Evolutionary conservation across 805 yeast genomes (phyloP).

Genomic region (Hanseniaspora jakobsenii): DNA sequence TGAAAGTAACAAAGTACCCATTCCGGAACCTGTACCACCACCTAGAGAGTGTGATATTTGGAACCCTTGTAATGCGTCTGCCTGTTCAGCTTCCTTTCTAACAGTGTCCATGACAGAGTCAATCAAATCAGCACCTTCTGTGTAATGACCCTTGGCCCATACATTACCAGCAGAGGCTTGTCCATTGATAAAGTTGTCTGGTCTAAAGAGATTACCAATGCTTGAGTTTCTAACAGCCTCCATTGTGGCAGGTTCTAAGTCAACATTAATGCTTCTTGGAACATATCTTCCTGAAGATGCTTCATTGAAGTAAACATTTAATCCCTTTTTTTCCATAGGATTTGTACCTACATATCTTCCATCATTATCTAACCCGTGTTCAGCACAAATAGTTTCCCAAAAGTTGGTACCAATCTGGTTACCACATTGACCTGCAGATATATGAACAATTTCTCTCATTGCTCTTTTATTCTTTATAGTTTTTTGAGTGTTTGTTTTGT

Average conservation of each 20-base stretch:
- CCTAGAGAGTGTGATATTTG: slow-evolving; percentile 75
- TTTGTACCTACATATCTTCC: slow-evolving; percentile 58
- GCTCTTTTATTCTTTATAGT: slow-evolving; percentile 18
- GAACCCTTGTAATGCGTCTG: slow-evolving; percentile 90
- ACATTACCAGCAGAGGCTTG: slow-evolving; percentile 90
- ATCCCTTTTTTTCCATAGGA: slow-evolving; percentile 43
- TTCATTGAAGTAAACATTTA: slow-evolving; percentile 79
- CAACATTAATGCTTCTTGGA: slow-evolving; percentile 85
- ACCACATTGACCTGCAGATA: slow-evolving; percentile 98
- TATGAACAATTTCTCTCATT: slow-evolving; percentile 54
- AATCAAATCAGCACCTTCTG: slow-evolving; percentile 90
- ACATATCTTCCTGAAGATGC: slow-evolving; percentile 81
- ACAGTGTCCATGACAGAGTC: slow-evolving; percentile 81
- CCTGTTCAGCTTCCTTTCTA: slow-evolving; percentile 86
- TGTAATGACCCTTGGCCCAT: slow-evolving; percentile 95
- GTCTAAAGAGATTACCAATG: slow-evolving; percentile 81
- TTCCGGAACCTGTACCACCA: slow-evolving; percentile 95
- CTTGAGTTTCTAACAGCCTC: slow-evolving; percentile 69
- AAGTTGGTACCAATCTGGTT: slow-evolving; percentile 94
- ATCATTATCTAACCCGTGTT: slow-evolving; percentile 65
- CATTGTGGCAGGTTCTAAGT: slow-evolving; percentile 88
- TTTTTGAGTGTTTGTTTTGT: no score
- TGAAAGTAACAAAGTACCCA: slow-evolving; percentile 80
- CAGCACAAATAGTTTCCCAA: slow-evolving; percentile 86
- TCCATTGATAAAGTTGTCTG: slow-evolving; percentile 81